Evolutionary conservation across 352 stramenopile species (phyloP).

Genomic region (Pythium phragmitis): DNA sequence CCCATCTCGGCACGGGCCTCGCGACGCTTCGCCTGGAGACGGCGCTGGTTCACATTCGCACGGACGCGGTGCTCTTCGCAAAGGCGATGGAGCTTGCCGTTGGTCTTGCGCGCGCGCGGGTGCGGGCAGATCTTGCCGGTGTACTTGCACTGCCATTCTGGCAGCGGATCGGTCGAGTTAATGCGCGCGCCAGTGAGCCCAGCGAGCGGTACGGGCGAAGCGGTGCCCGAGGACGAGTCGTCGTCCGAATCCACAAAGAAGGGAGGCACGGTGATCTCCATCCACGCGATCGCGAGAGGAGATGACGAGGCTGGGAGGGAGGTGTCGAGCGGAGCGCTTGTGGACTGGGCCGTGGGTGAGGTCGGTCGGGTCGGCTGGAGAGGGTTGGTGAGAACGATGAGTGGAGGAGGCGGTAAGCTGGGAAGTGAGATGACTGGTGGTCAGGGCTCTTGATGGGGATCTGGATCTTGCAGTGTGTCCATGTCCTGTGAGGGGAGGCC

Average conservation of each 20-base stretch:
- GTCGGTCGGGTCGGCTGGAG: neutral
- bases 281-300: constrained; percentile 14
- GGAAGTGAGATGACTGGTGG: constrained; percentile 3
- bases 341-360: neutral
- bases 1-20: constrained; percentile 7
- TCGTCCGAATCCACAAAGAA: constrained; percentile 25
- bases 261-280: constrained; percentile 21
- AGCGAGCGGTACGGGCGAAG: neutral
- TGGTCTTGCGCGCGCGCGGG: constrained; percentile 56
- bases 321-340: neutral
- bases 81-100: constrained; percentile 55
- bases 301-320: neutral
- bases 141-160: constrained; percentile 35
- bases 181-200: neutral
- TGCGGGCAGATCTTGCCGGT: constrained; percentile 54
- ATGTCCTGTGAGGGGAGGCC: neutral
- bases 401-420: neutral
- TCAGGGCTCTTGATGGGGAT: neutral
- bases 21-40: constrained; percentile 44
- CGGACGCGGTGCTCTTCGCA: constrained; percentile 59
- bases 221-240: constrained; percentile 17
- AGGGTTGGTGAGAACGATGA: neutral
- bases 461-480: constrained; percentile 18
- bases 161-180: constrained; percentile 13
- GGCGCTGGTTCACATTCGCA: constrained; percentile 56